Percentiles rank a stretch among this genome's conserved stretches.
These are phyloP conservation scores for Staphylotrichum tortipilum DNA, from an alignment of 495 filamentous ascomycete genomes.

Conservation along the genomic window DNA sequence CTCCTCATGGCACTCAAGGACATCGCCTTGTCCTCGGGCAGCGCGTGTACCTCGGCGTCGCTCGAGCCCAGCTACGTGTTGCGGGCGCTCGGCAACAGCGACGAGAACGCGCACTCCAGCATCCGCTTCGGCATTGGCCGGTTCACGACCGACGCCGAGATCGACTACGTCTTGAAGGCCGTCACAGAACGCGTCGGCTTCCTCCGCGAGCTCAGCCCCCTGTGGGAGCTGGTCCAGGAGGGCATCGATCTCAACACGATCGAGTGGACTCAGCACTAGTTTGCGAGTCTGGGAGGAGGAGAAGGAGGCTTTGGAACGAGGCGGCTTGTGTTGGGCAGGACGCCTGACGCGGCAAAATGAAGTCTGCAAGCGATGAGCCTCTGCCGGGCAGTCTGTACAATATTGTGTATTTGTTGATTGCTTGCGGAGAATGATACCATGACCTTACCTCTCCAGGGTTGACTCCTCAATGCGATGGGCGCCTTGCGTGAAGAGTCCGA, in stretches of 20 bases:
- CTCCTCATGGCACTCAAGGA: conserved; percentile 98
- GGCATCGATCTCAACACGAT: conserved; percentile 93
- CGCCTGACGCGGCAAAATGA: not conserved
- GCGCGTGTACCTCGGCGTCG: conserved; percentile 93
- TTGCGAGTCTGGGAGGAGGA: not conserved
- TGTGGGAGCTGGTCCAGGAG: conserved; percentile 98
- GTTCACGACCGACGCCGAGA: conserved; percentile 90
- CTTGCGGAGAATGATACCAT: conserved; percentile 15
- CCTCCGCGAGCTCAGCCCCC: conserved; percentile 85
- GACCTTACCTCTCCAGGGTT: not conserved
- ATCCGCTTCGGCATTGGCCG: conserved; percentile 96
- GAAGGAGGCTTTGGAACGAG: not conserved
- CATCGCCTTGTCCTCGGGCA: conserved; percentile 92
- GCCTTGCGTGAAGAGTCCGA: too few species aligned
- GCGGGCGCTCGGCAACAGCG: conserved; percentile 84
- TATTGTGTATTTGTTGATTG: conserved; percentile 10
- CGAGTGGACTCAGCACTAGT: conserved; percentile 89
- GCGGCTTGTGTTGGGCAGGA: not conserved
- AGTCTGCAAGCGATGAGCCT: not conserved
- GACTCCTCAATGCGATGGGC: too few species aligned
- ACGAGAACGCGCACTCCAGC: conserved; percentile 95
- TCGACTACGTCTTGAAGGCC: conserved; percentile 95
- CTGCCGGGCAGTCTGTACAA: conserved; percentile 9
- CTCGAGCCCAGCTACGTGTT: conserved; percentile 94
- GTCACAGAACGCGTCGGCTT: conserved; percentile 84